Evolutionary conservation across 1,284 basidiomycete genomes (phyloP).

Genomic region (Termitomyces sp.): DNA sequence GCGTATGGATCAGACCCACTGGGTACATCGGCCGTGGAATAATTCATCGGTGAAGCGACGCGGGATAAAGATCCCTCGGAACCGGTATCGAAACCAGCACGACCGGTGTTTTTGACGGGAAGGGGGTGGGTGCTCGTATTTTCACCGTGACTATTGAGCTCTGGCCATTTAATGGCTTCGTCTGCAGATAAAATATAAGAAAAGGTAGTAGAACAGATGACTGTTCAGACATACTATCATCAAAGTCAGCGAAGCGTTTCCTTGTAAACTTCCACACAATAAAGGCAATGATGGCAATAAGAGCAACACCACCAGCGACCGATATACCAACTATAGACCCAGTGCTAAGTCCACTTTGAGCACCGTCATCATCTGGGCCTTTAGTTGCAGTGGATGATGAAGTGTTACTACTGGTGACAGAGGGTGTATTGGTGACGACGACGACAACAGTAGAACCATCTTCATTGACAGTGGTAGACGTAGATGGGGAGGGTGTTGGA

Average conservation of each 20-base stretch:
- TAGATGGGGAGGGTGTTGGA: conserved; percentile 9
- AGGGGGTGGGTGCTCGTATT: conserved; percentile 50
- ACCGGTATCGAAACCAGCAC: conserved; percentile 59
- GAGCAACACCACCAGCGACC: conserved; percentile 70
- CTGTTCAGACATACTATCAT: conserved; percentile 60
- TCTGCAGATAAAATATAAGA: conserved; percentile 33
- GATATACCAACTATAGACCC: conserved; percentile 75
- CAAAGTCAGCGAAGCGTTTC: conserved; percentile 68
- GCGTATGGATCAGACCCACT: conserved; percentile 65
- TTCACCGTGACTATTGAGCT: conserved; percentile 63
- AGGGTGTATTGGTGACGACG: conserved; percentile 16
- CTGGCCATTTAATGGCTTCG: conserved; percentile 84
- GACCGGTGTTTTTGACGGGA: conserved; percentile 59
- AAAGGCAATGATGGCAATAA: conserved; percentile 64
- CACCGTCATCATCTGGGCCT: conserved; percentile 8
- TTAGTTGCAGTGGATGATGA: conserved; percentile 20
- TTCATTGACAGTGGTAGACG: conserved; percentile 16
- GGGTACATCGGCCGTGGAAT: conserved; percentile 42
- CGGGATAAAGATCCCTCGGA: conserved; percentile 56
- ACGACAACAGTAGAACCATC: conserved; percentile 18
- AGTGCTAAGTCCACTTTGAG: conserved; percentile 41
- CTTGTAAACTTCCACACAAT: conserved; percentile 79
- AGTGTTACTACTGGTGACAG: conserved; percentile 12
- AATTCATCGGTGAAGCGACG: conserved; percentile 49
- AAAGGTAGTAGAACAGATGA: conserved; percentile 4